Conservation (phyloP, 2,329 filamentous ascomycete species). For the Monilinia fructicola region DNA sequence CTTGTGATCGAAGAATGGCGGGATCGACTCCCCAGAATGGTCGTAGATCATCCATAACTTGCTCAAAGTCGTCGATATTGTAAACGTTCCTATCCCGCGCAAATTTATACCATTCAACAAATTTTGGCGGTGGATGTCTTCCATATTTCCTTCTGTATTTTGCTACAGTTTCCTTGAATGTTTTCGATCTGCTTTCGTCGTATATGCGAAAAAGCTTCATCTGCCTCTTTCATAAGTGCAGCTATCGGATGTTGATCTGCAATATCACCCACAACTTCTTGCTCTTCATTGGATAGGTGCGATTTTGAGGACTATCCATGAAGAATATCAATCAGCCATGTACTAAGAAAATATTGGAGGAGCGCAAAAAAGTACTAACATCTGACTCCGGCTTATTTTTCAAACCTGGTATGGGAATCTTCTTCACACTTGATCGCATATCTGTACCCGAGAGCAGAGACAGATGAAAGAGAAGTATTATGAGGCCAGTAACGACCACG, state of each 20-base stretch:
- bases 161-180: constrained; percentile 52
- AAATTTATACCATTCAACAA: constrained; percentile 59
- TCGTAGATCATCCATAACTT: constrained; percentile 61
- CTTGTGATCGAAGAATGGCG: constrained; percentile 43
- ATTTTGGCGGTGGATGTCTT: constrained; percentile 63
- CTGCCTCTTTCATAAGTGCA: constrained; percentile 39
- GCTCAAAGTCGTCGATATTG: constrained; percentile 62
- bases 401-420: constrained; percentile 33
- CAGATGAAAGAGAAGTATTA: constrained; percentile 37
- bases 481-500: constrained; percentile 28
- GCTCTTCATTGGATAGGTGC: constrained; percentile 33
- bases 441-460: constrained; percentile 34
- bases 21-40: constrained; percentile 56
- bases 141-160: constrained; percentile 57
- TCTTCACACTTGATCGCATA: constrained; percentile 34
- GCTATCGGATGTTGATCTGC: constrained; percentile 39
- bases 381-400: constrained; percentile 20
- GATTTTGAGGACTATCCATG: constrained; percentile 33
- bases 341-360: neutral
- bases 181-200: constrained; percentile 44
- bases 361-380: constrained; percentile 26
- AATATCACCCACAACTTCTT: constrained; percentile 28
- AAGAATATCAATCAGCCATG: neutral
- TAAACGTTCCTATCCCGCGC: constrained; percentile 53
- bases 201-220: constrained; percentile 38